Percentiles rank a stretch among this genome's conserved stretches.
Evolutionary conservation across 2,329 filamentous ascomycete genomes (phyloP).

Genomic region (Didymella sp.): DNA sequence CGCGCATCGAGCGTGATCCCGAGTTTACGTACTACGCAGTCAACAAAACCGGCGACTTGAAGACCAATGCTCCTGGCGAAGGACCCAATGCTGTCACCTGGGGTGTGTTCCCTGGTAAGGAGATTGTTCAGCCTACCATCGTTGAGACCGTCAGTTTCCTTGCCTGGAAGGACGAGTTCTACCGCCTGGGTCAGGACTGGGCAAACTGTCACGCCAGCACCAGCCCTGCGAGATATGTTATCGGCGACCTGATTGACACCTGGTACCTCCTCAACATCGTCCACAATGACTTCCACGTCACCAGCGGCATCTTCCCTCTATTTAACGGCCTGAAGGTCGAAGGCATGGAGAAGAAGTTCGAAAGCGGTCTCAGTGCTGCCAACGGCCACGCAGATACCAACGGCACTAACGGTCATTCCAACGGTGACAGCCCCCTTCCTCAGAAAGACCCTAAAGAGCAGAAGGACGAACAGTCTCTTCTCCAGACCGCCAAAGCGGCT

Average conservation of each 20-base stretch:
- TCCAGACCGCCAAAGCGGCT: constrained; percentile 40
- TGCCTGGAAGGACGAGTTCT: constrained; percentile 98
- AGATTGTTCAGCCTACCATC: constrained; percentile 99
- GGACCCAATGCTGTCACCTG: constrained; percentile 98
- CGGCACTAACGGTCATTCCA: constrained; percentile 25
- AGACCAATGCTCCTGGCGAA: constrained; percentile 83
- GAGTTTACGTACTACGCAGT: constrained; percentile 95
- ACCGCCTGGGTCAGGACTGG: constrained; percentile 91
- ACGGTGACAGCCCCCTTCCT: constrained; percentile 1
- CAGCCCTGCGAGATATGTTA: constrained; percentile 78
- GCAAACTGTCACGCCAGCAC: constrained; percentile 82
- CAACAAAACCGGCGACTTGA: constrained; percentile 79
- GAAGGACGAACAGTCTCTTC: constrained; percentile 26
- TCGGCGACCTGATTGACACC: constrained; percentile 82
- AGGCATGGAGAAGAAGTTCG: constrained; percentile 62
- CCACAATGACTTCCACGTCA: constrained; percentile 95
- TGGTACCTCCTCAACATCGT: constrained; percentile 98
- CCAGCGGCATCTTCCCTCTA: constrained; percentile 80
- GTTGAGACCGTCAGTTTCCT: constrained; percentile 97
- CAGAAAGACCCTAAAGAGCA: constrained; percentile 24
- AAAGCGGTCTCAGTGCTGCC: constrained; percentile 21
- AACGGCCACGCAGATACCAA: constrained; percentile 19
- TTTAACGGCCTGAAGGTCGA: constrained; percentile 79
- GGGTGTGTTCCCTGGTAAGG: constrained; percentile 98
- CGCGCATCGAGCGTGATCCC: constrained; percentile 76